Conservation (phyloP, 768 basidiomycete genomes). For the Lentinula raphanica region DNA sequence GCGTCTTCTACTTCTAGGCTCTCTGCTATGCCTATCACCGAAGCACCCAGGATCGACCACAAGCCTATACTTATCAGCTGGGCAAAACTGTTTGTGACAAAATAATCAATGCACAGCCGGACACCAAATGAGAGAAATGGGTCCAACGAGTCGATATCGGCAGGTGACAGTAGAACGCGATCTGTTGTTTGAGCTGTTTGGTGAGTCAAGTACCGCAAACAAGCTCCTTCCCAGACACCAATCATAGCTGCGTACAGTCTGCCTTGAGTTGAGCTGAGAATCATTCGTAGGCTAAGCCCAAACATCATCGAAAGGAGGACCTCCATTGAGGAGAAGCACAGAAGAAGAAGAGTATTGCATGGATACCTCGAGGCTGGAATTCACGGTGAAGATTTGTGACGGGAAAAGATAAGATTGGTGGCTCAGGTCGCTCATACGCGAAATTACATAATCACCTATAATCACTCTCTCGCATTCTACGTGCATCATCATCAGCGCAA, state of each 20-base stretch:
- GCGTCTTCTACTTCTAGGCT: not conserved
- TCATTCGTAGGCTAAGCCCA: not conserved
- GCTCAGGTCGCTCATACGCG: no score
- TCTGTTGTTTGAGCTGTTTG: not conserved
- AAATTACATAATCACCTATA: no score
- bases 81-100: not conserved
- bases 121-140: conserved; percentile 2
- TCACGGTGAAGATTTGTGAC: no score
- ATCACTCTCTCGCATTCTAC: no score
- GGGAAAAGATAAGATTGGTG: no score
- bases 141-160: not conserved
- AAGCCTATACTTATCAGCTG: not conserved
- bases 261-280: not conserved
- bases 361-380: not conserved
- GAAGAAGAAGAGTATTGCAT: not conserved
- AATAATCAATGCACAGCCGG: conserved; percentile 4
- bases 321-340: not conserved
- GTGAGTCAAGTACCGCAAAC: conserved; percentile 1
- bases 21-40: not conserved
- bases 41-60: not conserved
- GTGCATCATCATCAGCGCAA: no score
- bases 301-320: not conserved
- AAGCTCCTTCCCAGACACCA: conserved; percentile 5
- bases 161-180: not conserved
- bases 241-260: not conserved